These are phyloP conservation scores for Camellia japonica DNA, from an alignment of 148 eudicot genomes.

Conservation along the genomic window DNA sequence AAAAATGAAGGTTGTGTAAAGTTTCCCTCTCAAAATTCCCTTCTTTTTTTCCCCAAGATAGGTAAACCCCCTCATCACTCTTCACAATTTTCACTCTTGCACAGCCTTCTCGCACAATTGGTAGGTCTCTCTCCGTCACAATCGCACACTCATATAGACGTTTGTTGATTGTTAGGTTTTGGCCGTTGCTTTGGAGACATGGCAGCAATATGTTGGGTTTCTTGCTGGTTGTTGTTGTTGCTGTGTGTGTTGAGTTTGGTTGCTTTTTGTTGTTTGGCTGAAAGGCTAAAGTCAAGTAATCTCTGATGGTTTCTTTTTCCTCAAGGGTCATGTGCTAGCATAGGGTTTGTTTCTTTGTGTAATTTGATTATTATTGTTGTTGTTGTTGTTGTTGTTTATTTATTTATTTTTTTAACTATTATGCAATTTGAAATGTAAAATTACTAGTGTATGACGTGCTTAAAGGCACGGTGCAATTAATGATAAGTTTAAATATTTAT, in stretches of 20 bases:
- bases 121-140: not conserved
- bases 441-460: no score
- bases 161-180: not conserved
- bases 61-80: no score
- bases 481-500: no score
- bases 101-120: not conserved
- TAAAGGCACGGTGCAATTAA: not conserved
- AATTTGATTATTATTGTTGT: no score
- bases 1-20: not conserved
- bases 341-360: no score
- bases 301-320: no score
- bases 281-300: not conserved
- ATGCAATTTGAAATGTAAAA: no score
- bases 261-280: not conserved
- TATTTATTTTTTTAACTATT: no score
- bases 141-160: not conserved
- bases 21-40: not conserved
- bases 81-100: not conserved
- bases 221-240: not conserved
- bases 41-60: not conserved
- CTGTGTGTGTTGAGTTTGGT: not conserved
- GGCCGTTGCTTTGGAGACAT: not conserved
- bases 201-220: not conserved
- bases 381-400: no score
- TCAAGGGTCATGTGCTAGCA: no score